phyloP scores from a whole-genome alignment of 805 yeast genomes.

The Cephaloascus albidus region DNA sequence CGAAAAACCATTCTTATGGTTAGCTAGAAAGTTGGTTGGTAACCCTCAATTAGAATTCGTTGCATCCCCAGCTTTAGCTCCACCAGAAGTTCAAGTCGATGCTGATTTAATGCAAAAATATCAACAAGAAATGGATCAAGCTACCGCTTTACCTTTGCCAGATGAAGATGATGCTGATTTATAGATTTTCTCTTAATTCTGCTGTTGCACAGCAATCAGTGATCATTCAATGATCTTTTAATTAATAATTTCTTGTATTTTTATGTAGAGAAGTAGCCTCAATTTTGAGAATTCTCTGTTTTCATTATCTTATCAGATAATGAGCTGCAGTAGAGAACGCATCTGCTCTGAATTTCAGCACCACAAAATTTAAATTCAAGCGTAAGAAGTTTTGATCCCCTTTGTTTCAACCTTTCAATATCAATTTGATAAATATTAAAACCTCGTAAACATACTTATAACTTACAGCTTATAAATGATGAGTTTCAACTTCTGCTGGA shows the following conservation, averaged over 20 bases:
- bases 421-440: no score
- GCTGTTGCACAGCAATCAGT: no score
- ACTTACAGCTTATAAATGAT: not conserved
- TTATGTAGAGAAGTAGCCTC: no score
- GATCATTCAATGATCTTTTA: no score
- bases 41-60: slow-evolving; percentile 97
- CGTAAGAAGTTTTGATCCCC: no score
- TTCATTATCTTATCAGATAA: no score
- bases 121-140: slow-evolving; percentile 99
- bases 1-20: slow-evolving; percentile 99
- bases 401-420: not conserved
- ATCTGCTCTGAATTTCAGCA: not conserved
- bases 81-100: slow-evolving; percentile 98
- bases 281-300: no score
- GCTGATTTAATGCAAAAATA: slow-evolving; percentile 94
- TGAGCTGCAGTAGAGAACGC: not conserved
- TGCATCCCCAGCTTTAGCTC: slow-evolving; percentile 98
- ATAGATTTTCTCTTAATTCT: no score
- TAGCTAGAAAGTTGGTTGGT: slow-evolving; percentile 98
- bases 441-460: not conserved
- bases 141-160: slow-evolving; percentile 98
- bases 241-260: no score
- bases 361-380: not conserved
- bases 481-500: not conserved
- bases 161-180: slow-evolving; percentile 99